These are phyloP conservation scores for Piloderma croceum DNA, from an alignment of 768 basidiomycete species.

Conservation along the genomic window DNA sequence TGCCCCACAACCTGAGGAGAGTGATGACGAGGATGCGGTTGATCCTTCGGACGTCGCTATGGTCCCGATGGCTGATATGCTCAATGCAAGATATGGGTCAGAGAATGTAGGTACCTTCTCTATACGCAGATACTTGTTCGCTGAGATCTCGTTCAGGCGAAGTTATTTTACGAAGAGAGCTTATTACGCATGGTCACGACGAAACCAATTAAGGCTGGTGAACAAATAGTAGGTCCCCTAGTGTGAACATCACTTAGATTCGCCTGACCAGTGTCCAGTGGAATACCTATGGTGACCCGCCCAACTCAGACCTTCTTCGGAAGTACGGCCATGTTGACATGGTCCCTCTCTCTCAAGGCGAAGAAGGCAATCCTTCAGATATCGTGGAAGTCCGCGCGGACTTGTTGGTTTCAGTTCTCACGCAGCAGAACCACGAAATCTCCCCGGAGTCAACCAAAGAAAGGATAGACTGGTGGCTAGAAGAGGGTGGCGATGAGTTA, in stretches of 20 bases:
- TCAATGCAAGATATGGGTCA: constrained; percentile 81
- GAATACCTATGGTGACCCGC: constrained; percentile 93
- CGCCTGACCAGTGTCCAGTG: constrained; percentile 42
- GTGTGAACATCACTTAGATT: constrained; percentile 4
- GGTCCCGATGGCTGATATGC: constrained; percentile 95
- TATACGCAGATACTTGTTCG: constrained; percentile 5
- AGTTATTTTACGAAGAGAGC: constrained; percentile 73
- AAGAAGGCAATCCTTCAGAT: constrained; percentile 69
- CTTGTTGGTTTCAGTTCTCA: constrained; percentile 45
- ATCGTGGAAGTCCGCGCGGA: constrained; percentile 76
- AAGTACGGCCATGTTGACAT: constrained; percentile 91
- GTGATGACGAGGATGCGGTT: constrained; percentile 45
- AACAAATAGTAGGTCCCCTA: constrained; percentile 70
- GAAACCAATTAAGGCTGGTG: constrained; percentile 62
- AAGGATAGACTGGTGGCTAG: constrained; percentile 91
- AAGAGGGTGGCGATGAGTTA: constrained; percentile 86
- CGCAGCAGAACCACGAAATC: constrained; percentile 6
- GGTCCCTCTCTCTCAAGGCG: constrained; percentile 45
- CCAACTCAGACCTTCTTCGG: constrained; percentile 90
- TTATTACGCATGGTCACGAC: constrained; percentile 79
- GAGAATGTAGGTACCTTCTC: constrained; percentile 62
- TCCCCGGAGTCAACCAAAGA: constrained; percentile 33
- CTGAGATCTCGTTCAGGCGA: constrained; percentile 48
- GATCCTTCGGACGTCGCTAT: constrained; percentile 70
- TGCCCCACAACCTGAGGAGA: constrained; percentile 35